phyloP scores from a whole-genome alignment of 2,329 filamentous ascomycete genomes.

The Daldinia sp. region DNA sequence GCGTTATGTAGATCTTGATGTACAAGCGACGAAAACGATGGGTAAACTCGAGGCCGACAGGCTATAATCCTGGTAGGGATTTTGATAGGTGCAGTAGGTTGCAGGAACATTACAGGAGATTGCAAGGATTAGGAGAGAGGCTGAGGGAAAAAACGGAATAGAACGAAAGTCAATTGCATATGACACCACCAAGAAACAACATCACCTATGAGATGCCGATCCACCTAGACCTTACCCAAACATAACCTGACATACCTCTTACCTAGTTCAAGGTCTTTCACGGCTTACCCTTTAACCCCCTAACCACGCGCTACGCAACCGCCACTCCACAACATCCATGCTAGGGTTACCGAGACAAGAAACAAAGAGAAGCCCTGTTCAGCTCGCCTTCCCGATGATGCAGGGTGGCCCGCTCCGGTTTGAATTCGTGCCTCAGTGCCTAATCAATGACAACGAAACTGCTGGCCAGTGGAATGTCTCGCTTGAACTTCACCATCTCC shows the following conservation, averaged over 20 bases:
- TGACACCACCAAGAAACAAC: slow-evolving; percentile 39
- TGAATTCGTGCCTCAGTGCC: slow-evolving; percentile 53
- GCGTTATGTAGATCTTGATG: slow-evolving; percentile 31
- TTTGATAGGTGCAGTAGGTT: slow-evolving; percentile 37
- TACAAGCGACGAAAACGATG: slow-evolving; percentile 40
- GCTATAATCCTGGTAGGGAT: slow-evolving; percentile 36
- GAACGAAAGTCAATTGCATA: slow-evolving; percentile 40
- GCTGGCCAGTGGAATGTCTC: slow-evolving; percentile 52
- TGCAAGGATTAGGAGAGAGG: slow-evolving; percentile 34
- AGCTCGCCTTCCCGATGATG: slow-evolving; percentile 48
- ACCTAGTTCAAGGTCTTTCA: slow-evolving; percentile 34
- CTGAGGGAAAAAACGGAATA: slow-evolving; percentile 45
- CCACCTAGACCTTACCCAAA: slow-evolving; percentile 13
- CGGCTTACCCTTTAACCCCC: slow-evolving; percentile 11
- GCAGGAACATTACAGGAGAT: slow-evolving; percentile 2
- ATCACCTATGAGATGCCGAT: slow-evolving; percentile 11
- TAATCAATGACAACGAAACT: slow-evolving; percentile 46
- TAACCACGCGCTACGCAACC: slow-evolving; percentile 29
- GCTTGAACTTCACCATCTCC: slow-evolving; percentile 49
- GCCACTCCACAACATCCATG: slow-evolving; percentile 39
- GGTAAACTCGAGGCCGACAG: slow-evolving; percentile 41
- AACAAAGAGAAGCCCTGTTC: slow-evolving; percentile 33
- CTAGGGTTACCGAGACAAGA: slow-evolving; percentile 36
- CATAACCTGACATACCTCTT: neutral
- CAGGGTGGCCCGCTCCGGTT: slow-evolving; percentile 53